phyloP scores from a whole-genome alignment of 176 grass and related monocot species.

The Dactylis glomerata region DNA sequence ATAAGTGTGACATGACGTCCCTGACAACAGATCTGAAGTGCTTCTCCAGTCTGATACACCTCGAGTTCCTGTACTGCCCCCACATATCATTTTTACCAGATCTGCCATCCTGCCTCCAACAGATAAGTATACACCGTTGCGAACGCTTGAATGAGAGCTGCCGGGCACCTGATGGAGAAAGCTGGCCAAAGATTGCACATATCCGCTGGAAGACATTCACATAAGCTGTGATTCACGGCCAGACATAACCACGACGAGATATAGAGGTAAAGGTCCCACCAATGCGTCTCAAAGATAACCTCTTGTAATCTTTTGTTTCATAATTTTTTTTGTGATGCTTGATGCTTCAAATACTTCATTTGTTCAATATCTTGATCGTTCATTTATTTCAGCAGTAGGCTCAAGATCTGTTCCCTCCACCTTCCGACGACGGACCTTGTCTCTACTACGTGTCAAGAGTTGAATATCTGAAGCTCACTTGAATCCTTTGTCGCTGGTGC shows the following conservation, averaged over 20 bases:
- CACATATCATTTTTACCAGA: conserved; percentile 7
- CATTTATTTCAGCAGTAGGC: background rate
- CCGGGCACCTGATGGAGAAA: too few relatives aligned
- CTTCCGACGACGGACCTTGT: too few relatives aligned
- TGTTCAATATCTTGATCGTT: background rate
- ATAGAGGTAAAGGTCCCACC: background rate
- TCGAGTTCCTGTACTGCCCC: accelerated
- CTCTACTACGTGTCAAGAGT: background rate
- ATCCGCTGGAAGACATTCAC: background rate
- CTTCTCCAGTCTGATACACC: background rate
- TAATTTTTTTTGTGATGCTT: background rate
- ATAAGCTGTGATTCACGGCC: background rate
- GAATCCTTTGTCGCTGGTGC: too few relatives aligned
- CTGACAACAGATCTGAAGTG: background rate
- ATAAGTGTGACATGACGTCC: accelerated
- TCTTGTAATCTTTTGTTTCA: too few relatives aligned
- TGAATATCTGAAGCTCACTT: background rate
- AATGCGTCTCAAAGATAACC: background rate
- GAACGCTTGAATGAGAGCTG: background rate
- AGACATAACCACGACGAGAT: background rate
- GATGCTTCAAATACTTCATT: background rate
- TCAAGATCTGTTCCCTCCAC: background rate
- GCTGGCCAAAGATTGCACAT: background rate
- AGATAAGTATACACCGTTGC: accelerated
- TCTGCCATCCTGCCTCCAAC: background rate